Percentiles rank a stretch among this genome's conserved stretches.
These are phyloP conservation scores for Aspergillus costaricaensis DNA, from an alignment of 2,329 filamentous ascomycete genomes.

Conservation along the genomic window DNA sequence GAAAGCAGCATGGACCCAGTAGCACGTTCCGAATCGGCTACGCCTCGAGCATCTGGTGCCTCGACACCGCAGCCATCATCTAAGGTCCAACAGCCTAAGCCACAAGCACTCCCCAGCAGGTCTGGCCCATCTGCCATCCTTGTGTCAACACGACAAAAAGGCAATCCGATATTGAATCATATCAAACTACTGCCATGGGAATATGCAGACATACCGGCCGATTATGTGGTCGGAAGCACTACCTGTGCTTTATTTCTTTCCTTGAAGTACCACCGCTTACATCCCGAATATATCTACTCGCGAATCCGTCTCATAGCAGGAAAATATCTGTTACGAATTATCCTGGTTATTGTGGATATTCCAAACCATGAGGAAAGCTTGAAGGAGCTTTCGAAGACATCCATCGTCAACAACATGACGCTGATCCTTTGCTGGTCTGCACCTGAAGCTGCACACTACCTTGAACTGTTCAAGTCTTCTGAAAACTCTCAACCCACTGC, in stretches of 20 bases:
- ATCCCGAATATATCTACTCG: constrained; percentile 97
- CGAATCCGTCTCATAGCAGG: constrained; percentile 82
- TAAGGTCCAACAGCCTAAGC: constrained; percentile 81
- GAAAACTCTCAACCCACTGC: constrained; percentile 80
- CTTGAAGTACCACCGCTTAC: constrained; percentile 93
- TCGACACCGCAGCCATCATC: constrained; percentile 43
- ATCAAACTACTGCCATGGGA: constrained; percentile 88
- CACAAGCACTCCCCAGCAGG: constrained; percentile 74
- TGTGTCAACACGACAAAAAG: constrained; percentile 89
- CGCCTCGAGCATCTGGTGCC: constrained; percentile 52
- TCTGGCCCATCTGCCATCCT: constrained; percentile 74
- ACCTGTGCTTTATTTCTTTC: constrained; percentile 92
- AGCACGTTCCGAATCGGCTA: constrained; percentile 32
- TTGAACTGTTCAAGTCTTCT: constrained; percentile 93
- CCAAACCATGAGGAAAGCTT: constrained; percentile 88
- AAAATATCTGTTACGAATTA: constrained; percentile 81
- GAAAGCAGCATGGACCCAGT: constrained; percentile 47
- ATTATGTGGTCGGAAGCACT: constrained; percentile 84
- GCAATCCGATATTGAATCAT: constrained; percentile 85
- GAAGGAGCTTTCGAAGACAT: constrained; percentile 89
- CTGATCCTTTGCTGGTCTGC: constrained; percentile 92
- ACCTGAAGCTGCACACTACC: constrained; percentile 87
- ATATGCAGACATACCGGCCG: constrained; percentile 93
- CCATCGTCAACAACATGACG: constrained; percentile 88
- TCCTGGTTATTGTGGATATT: constrained; percentile 93